Evolutionary conservation across 148 eudicot genomes (phyloP), one percentile per base, ranked within the genome.

Genomic region (Rhododendron kiyosumense): DNA sequence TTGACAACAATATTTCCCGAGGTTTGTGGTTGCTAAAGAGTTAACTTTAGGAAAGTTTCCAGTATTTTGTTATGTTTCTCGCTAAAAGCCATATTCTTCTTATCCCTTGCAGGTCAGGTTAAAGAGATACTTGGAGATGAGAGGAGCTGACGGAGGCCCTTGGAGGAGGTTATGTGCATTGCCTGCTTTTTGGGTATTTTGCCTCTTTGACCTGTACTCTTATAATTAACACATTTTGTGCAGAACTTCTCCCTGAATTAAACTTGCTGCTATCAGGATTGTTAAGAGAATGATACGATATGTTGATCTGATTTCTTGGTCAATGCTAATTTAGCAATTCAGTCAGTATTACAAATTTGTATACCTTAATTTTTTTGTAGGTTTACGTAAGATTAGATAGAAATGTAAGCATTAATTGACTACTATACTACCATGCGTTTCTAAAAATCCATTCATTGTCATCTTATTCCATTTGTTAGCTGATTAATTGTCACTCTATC

Each of bases 121-220:
- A 90, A 97, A 97, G 90, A 93, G 98, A 89, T 95, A 94, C 91
- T 86, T 97, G 91, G 99, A 97, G 85, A 94, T 97, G 98, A 92
- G 99, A 87, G 99, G 98, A 79, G 99, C 99, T 78, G 99, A 97
- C 93, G 98, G 98, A 81, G 99, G 98, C 69, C 98, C 99, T 75
- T 95, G 98, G 98, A 93, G 99, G 90, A 89, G 98, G 87, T 89
- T 97, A 81, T 97, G 99, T 89, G 99, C 99, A 71, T 85, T 97
- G 89, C 99, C 99, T 81, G 99, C 98, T 78, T 94, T 97, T 90
- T 97, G 99, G 99, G 98, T 97, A 93, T 74, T 83, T 87, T 84
- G 6, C 52, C 54, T 78, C 36, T 69, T 34, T 86, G 32, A 57
- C 61, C 9, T 79, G 7, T 54, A 41, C n/a, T 76, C 7, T 28